Conservation (phyloP, 2,329 filamentous ascomycete genomes). For the Nemania bipapillata region DNA sequence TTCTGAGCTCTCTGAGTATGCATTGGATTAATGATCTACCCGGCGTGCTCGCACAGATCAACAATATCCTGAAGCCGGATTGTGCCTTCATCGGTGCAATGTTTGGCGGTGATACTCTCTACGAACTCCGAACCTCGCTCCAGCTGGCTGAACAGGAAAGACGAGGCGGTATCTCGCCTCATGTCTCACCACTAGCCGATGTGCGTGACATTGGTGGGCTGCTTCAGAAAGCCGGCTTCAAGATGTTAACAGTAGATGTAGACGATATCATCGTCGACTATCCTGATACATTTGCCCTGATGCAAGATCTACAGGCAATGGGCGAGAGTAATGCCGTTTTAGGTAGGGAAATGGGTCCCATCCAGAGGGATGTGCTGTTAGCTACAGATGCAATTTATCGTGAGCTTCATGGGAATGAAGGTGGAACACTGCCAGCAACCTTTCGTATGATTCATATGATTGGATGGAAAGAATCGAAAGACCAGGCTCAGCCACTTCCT, state of each 20-base stretch:
- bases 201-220: slow-evolving; percentile 90
- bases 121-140: slow-evolving; percentile 89
- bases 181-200: slow-evolving; percentile 90
- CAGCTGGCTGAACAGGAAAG: slow-evolving; percentile 93
- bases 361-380: slow-evolving; percentile 84
- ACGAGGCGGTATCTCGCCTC: slow-evolving; percentile 88
- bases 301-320: slow-evolving; percentile 96
- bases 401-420: slow-evolving; percentile 83
- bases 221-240: slow-evolving; percentile 87
- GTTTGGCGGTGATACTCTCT: slow-evolving; percentile 94
- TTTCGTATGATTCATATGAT: slow-evolving; percentile 99
- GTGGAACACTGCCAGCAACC: slow-evolving; percentile 83
- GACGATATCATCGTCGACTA: slow-evolving; percentile 98
- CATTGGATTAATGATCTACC: slow-evolving; percentile 99
- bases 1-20: slow-evolving; percentile 86
- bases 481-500: slow-evolving; percentile 81
- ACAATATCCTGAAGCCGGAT: slow-evolving; percentile 87
- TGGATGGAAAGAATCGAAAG: slow-evolving; percentile 88
- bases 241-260: slow-evolving; percentile 94
- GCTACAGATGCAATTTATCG: slow-evolving; percentile 90
- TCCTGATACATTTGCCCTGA: slow-evolving; percentile 86
- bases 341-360: slow-evolving; percentile 80
- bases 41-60: slow-evolving; percentile 83
- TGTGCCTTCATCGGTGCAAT: slow-evolving; percentile 93
- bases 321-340: slow-evolving; percentile 91